Percentiles rank a stretch among this genome's conserved stretches.
Conservation (phyloP, 805 yeast species). For the Saturnispora serradocipensis region DNA sequence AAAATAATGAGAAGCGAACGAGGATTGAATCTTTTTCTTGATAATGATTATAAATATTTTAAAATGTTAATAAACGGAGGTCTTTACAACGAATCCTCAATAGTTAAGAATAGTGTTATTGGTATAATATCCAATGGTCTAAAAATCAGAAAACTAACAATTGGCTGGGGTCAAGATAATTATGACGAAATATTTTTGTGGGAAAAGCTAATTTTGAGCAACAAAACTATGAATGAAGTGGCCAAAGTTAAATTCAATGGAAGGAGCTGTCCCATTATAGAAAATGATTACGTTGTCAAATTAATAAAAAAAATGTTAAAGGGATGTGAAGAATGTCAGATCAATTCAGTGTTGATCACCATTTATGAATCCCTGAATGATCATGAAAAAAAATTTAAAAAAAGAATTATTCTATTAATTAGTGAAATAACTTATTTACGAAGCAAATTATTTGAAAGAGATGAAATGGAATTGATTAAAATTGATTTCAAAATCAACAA, state of each 20-base stretch:
- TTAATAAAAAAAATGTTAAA: conserved; percentile 53
- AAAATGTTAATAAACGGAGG: conserved; percentile 46
- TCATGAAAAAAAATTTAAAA: conserved; percentile 35
- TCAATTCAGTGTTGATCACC: conserved; percentile 39
- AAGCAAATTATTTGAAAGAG: conserved; percentile 44
- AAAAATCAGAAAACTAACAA: conserved; percentile 48
- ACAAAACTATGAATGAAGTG: background rate
- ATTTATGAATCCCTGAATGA: conserved; percentile 25
- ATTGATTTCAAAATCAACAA: conserved; percentile 23
- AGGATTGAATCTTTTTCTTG: conserved; percentile 61
- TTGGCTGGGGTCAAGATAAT: conserved; percentile 27
- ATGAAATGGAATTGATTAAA: conserved; percentile 23
- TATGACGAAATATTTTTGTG: conserved; percentile 6
- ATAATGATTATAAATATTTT: conserved; percentile 46
- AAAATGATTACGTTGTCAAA: conserved; percentile 45
- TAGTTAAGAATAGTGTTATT: conserved; percentile 9
- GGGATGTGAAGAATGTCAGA: conserved; percentile 45
- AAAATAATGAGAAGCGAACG: background rate
- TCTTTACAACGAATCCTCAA: conserved; percentile 26
- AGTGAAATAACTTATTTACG: conserved; percentile 53
- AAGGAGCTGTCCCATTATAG: conserved; percentile 29
- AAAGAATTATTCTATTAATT: conserved; percentile 56
- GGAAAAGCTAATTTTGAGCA: conserved; percentile 7
- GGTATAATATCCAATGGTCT: conserved; percentile 25
- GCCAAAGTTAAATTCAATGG: conserved; percentile 10